Conservation (phyloP, 2,329 filamentous ascomycete species). For the Furcasterigmium sp. region DNA sequence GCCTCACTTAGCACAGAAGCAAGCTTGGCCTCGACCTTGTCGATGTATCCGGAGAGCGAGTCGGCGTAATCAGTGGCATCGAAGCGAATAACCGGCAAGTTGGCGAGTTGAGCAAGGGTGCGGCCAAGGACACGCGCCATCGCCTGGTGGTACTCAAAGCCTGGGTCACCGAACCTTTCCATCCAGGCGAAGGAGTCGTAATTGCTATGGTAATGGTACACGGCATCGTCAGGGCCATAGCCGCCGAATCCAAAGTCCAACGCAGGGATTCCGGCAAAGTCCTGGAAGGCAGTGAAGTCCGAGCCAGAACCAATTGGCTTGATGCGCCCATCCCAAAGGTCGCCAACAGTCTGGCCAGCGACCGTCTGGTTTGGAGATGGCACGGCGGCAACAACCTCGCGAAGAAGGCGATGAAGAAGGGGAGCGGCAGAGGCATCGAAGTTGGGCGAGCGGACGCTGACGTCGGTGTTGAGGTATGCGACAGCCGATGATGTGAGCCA, state of each 20-base stretch:
- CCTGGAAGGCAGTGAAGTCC: slow-evolving; percentile 72
- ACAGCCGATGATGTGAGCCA: slow-evolving; percentile 72
- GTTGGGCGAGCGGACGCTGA: slow-evolving; percentile 60
- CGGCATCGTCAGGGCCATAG: slow-evolving; percentile 34
- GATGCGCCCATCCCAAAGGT: slow-evolving; percentile 60
- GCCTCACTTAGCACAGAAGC: slow-evolving; percentile 23
- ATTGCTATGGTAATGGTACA: slow-evolving; percentile 86
- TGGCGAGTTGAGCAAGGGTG: slow-evolving; percentile 54
- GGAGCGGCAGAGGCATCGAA: slow-evolving; percentile 67
- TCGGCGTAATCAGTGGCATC: slow-evolving; percentile 60
- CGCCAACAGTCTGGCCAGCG: slow-evolving; percentile 61
- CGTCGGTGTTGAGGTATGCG: slow-evolving; percentile 83
- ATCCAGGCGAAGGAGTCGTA: slow-evolving; percentile 92
- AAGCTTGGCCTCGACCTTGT: slow-evolving; percentile 45
- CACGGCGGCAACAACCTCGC: slow-evolving; percentile 59
- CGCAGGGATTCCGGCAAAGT: slow-evolving; percentile 62
- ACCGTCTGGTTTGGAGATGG: slow-evolving; percentile 74
- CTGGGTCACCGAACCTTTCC: slow-evolving; percentile 69
- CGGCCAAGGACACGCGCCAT: slow-evolving; percentile 63
- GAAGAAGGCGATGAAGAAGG: slow-evolving; percentile 67
- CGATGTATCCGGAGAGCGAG: slow-evolving; percentile 47
- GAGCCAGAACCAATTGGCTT: slow-evolving; percentile 66
- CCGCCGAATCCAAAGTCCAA: slow-evolving; percentile 57
- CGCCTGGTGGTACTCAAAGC: slow-evolving; percentile 60
- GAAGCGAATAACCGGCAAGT: slow-evolving; percentile 58